Conservation (phyloP, 495 filamentous ascomycete genomes). For the Viridothelium virens region DNA sequence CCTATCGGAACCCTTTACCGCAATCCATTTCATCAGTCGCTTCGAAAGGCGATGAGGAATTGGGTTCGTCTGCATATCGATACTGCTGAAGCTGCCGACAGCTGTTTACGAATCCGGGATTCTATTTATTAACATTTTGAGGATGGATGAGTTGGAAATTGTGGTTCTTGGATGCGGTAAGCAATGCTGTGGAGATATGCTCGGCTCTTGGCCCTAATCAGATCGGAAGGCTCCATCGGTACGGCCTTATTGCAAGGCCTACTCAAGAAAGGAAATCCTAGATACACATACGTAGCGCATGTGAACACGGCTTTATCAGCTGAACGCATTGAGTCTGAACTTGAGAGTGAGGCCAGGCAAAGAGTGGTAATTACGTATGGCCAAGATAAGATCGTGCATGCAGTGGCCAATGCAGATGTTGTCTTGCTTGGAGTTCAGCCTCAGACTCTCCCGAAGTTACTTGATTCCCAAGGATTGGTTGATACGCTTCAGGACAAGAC, state of each 20-base stretch:
- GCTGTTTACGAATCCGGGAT: background rate
- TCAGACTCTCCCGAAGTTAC: background rate
- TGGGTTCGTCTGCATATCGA: background rate
- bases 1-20: background rate
- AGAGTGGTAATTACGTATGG: slow-evolving; percentile 9
- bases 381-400: background rate
- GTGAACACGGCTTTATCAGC: background rate
- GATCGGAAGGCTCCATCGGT: slow-evolving; percentile 13
- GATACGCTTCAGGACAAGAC: slow-evolving; percentile 9
- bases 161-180: slow-evolving; percentile 15
- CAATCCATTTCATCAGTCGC: background rate
- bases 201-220: background rate
- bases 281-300: slow-evolving; percentile 2
- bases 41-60: background rate
- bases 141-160: background rate
- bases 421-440: slow-evolving; percentile 11
- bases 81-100: background rate
- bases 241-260: slow-evolving; percentile 13
- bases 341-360: background rate
- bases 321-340: slow-evolving; percentile 2
- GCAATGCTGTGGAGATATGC: background rate
- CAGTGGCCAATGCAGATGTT: slow-evolving; percentile 10
- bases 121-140: background rate
- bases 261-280: background rate
- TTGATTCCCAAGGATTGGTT: slow-evolving; percentile 2